Percentiles rank a stretch among this genome's conserved stretches.
Conservation (phyloP, 2,329 filamentous ascomycete species). For the Diaporthe helianthi region DNA sequence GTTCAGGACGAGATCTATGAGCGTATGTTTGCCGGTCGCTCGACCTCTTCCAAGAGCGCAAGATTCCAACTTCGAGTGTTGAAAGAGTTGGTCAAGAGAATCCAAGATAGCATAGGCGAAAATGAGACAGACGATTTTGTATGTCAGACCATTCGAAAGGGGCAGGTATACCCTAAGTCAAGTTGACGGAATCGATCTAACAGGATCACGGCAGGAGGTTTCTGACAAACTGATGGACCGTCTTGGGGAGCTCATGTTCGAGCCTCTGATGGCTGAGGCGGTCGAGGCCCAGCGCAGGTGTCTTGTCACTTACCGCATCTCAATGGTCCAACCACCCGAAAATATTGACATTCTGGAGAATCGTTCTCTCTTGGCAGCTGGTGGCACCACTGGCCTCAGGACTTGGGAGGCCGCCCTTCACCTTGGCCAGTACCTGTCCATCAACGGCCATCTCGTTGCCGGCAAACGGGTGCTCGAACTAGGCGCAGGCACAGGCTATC, state of each 20-base stretch:
- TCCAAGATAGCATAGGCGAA: slow-evolving; percentile 71
- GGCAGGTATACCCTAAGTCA: background rate
- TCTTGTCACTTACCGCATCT: slow-evolving; percentile 74
- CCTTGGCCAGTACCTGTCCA: slow-evolving; percentile 71
- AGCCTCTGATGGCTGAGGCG: slow-evolving; percentile 68
- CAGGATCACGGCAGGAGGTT: slow-evolving; percentile 68
- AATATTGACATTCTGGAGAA: slow-evolving; percentile 73
- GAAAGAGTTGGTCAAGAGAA: slow-evolving; percentile 72
- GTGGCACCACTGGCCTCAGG: slow-evolving; percentile 76
- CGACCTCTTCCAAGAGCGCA: slow-evolving; percentile 36
- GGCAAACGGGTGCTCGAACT: slow-evolving; percentile 72
- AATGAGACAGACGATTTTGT: slow-evolving; percentile 88
- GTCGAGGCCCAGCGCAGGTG: slow-evolving; percentile 73
- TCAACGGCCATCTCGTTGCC: slow-evolving; percentile 52
- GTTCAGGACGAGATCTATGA: slow-evolving; percentile 73
- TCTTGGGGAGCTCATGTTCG: slow-evolving; percentile 70
- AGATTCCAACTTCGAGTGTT: slow-evolving; percentile 76
- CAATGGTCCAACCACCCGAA: slow-evolving; percentile 41
- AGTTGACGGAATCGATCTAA: background rate
- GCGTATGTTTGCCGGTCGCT: slow-evolving; percentile 63
- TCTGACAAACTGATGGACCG: slow-evolving; percentile 79
- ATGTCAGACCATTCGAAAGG: slow-evolving; percentile 49
- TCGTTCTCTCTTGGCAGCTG: slow-evolving; percentile 71
- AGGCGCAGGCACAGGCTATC: slow-evolving; percentile 77
- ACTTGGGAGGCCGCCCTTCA: slow-evolving; percentile 85